Evolutionary conservation across 2,329 filamentous ascomycete genomes (phyloP).

Genomic region (Leptoxyphium fumago): DNA sequence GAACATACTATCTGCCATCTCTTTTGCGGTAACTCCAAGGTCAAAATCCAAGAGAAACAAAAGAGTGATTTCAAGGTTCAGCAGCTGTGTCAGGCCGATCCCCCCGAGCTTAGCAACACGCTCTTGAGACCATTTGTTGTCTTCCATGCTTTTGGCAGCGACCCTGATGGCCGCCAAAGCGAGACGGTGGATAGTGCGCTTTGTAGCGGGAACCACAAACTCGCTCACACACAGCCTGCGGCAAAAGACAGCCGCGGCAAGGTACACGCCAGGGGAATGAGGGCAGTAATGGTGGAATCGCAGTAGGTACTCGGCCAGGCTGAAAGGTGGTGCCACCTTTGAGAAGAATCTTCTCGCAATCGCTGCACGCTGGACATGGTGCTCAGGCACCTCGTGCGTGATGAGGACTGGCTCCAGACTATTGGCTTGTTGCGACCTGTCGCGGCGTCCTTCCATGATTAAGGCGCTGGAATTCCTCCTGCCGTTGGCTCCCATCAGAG

Average conservation of each 20-base stretch:
- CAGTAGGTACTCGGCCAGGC: slow-evolving; percentile 68
- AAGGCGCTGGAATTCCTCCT: slow-evolving; percentile 36
- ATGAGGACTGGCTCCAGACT: slow-evolving; percentile 29
- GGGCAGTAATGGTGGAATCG: slow-evolving; percentile 85
- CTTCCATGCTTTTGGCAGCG: slow-evolving; percentile 90
- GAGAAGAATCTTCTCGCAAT: slow-evolving; percentile 90
- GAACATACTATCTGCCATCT: slow-evolving; percentile 20
- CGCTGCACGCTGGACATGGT: slow-evolving; percentile 66
- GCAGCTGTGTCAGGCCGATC: slow-evolving; percentile 67
- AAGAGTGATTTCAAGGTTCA: slow-evolving; percentile 66
- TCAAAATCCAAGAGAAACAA: slow-evolving; percentile 64
- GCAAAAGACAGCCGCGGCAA: slow-evolving; percentile 79
- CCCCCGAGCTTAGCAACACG: slow-evolving; percentile 80
- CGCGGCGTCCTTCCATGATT: slow-evolving; percentile 1
- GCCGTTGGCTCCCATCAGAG: slow-evolving; percentile 14
- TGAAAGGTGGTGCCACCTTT: slow-evolving; percentile 70
- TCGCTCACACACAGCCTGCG: slow-evolving; percentile 63
- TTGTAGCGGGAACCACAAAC: slow-evolving; percentile 64
- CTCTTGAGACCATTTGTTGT: slow-evolving; percentile 71
- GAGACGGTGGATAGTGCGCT: slow-evolving; percentile 72
- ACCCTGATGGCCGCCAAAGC: slow-evolving; percentile 72
- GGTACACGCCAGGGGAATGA: slow-evolving; percentile 84
- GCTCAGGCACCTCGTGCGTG: slow-evolving; percentile 46
- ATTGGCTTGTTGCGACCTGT: slow-evolving; percentile 33
- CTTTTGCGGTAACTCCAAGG: slow-evolving; percentile 28